Evolutionary conservation across 768 basidiomycete species (phyloP).

Genomic region (Sporobolomyces pararoseus): DNA sequence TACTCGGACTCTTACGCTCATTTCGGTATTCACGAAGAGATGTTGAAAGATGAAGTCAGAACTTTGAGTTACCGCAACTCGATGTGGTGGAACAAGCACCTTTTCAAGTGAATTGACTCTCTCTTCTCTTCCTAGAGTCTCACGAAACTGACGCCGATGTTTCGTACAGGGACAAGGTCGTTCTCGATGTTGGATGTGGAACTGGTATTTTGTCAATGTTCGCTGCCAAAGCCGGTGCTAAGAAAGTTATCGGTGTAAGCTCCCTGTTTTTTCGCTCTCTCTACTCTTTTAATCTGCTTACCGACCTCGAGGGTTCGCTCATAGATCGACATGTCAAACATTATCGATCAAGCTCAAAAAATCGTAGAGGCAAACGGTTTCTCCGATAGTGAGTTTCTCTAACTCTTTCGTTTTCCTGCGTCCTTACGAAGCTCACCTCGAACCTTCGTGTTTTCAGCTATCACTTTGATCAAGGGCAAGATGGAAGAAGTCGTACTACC

Average conservation of each 20-base stretch:
- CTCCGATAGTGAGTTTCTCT: conserved; percentile 69
- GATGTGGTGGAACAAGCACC: conserved; percentile 86
- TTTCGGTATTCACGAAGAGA: conserved; percentile 62
- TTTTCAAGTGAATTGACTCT: conserved; percentile 69
- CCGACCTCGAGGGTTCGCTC: too few species aligned
- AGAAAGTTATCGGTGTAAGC: conserved; percentile 46
- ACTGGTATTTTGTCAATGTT: conserved; percentile 73
- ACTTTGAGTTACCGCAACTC: conserved; percentile 92
- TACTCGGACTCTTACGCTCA: conserved; percentile 42
- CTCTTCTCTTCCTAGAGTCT: background rate
- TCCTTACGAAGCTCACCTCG: background rate
- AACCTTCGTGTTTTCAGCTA: conserved; percentile 55
- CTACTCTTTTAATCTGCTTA: too few species aligned
- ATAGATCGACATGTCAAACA: conserved; percentile 99
- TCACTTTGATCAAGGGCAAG: conserved; percentile 95
- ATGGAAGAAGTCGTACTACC: conserved; percentile 89
- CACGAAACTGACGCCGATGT: background rate
- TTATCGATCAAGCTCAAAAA: conserved; percentile 96
- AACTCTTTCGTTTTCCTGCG: background rate
- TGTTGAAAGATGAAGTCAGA: conserved; percentile 94
- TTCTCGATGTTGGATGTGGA: conserved; percentile 96
- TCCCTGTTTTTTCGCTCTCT: background rate
- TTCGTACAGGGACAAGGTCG: conserved; percentile 61
- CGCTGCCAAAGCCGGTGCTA: conserved; percentile 47
- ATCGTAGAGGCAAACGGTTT: conserved; percentile 96